Percentiles rank a stretch among this genome's conserved stretches.
Evolutionary conservation across 2,329 filamentous ascomycete genomes (phyloP).

Genomic region (Lasiodiplodia theobromae): DNA sequence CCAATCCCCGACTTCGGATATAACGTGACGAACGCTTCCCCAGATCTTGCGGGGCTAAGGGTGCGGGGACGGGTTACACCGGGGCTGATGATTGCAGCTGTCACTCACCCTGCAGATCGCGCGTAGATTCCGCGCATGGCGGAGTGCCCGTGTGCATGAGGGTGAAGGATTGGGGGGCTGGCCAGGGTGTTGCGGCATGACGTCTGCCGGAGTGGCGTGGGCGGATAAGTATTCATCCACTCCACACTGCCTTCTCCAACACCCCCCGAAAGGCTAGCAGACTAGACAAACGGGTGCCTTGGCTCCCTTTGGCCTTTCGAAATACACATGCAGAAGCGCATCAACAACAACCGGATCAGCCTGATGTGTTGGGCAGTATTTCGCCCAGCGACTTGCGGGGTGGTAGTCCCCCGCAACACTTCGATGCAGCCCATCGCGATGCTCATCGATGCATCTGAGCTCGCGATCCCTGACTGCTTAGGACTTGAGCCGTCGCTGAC

Average conservation of each 20-base stretch:
- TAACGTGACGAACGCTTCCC: constrained; percentile 6
- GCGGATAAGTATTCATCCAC: constrained; percentile 9
- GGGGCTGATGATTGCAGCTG: background rate
- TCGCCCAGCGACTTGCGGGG: background rate
- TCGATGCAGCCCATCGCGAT: background rate
- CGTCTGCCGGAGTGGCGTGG: constrained; percentile 10
- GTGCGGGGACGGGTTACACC: constrained; percentile 4
- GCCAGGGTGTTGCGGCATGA: background rate
- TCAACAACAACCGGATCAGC: background rate
- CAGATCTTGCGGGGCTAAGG: constrained; percentile 3
- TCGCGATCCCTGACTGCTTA: background rate
- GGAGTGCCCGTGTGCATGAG: background rate
- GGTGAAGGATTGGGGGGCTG: constrained; percentile 1
- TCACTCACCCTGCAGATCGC: constrained; percentile 4
- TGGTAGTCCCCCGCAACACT: background rate
- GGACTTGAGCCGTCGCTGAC: constrained; percentile 24
- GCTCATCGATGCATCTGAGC: background rate
- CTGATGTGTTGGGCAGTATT: background rate
- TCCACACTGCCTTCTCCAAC: constrained; percentile 18
- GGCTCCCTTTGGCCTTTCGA: background rate
- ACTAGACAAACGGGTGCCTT: background rate
- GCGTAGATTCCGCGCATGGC: constrained; percentile 21
- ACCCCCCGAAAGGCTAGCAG: background rate
- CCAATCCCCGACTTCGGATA: constrained; percentile 12
- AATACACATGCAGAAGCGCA: background rate